phyloP scores from a whole-genome alignment of 2,329 filamentous ascomycete genomes.

The Bisporella sp. region DNA sequence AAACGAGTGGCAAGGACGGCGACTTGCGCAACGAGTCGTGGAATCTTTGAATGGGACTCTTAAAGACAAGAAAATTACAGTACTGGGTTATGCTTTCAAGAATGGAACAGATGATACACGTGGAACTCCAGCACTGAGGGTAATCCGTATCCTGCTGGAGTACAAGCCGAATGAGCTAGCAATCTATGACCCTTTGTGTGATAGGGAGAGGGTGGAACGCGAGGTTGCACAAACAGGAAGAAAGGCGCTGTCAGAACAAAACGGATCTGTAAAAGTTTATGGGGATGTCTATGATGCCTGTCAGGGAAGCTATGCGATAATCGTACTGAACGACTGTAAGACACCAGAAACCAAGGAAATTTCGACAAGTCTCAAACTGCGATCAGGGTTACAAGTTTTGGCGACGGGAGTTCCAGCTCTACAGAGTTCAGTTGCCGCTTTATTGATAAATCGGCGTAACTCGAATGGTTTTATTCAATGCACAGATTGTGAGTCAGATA shows the following conservation, averaged over 20 bases:
- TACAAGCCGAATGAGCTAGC: slow-evolving; percentile 58
- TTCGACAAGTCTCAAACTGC: not conserved
- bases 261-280: slow-evolving; percentile 32
- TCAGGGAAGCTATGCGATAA: slow-evolving; percentile 36
- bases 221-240: slow-evolving; percentile 30
- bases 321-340: slow-evolving; percentile 46
- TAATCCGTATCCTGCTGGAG: slow-evolving; percentile 58
- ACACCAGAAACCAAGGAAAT: slow-evolving; percentile 35
- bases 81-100: slow-evolving; percentile 75
- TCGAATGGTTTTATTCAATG: slow-evolving; percentile 21
- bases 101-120: slow-evolving; percentile 71
- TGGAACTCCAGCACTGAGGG: slow-evolving; percentile 61
- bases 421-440: slow-evolving; percentile 8
- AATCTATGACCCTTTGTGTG: slow-evolving; percentile 57
- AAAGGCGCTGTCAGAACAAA: slow-evolving; percentile 22
- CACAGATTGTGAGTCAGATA: slow-evolving; percentile 19
- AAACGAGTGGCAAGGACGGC: slow-evolving; percentile 67
- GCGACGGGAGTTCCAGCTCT: slow-evolving; percentile 16
- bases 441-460: slow-evolving; percentile 11
- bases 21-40: slow-evolving; percentile 62
- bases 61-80: slow-evolving; percentile 60
- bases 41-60: slow-evolving; percentile 62
- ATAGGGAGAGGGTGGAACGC: slow-evolving; percentile 30
- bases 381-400: slow-evolving; percentile 7
- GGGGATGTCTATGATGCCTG: slow-evolving; percentile 38